These are phyloP conservation scores for Neurospora cerealis DNA, from an alignment of 495 filamentous ascomycete species.

Conservation along the genomic window DNA sequence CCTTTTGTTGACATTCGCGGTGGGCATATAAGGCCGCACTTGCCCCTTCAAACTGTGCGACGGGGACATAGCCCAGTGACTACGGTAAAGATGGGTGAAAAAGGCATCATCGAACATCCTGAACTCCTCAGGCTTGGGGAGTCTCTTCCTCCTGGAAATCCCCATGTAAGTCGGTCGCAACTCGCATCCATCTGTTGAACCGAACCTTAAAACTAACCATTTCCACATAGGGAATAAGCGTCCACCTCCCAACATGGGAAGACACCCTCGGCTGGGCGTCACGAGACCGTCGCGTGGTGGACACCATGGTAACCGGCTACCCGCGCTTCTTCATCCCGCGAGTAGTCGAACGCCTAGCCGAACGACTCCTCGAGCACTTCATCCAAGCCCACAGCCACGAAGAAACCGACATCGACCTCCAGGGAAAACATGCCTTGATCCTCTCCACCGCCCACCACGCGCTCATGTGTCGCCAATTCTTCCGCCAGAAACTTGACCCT, in stretches of 20 bases:
- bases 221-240: slow-evolving; percentile 14
- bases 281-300: slow-evolving; percentile 11
- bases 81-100: background rate
- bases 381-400: background rate
- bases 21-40: background rate
- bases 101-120: background rate
- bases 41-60: background rate
- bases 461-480: background rate
- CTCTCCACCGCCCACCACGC: background rate
- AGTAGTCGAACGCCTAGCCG: slow-evolving; percentile 5
- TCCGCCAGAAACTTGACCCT: background rate
- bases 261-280: slow-evolving; percentile 19
- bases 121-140: slow-evolving; percentile 6
- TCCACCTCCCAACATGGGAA: slow-evolving; percentile 19
- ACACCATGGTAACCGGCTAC: slow-evolving; percentile 17
- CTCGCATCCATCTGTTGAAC: no score
- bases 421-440: background rate
- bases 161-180: slow-evolving; percentile 7
- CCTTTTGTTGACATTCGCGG: background rate
- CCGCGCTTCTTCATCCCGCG: slow-evolving; percentile 19
- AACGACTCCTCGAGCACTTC: background rate
- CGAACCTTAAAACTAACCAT: background rate
- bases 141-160: slow-evolving; percentile 8
- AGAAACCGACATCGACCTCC: background rate
- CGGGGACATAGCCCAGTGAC: background rate